These are phyloP conservation scores for Grosmannia huntii DNA, from an alignment of 2,329 filamentous ascomycete species.

Conservation along the genomic window DNA sequence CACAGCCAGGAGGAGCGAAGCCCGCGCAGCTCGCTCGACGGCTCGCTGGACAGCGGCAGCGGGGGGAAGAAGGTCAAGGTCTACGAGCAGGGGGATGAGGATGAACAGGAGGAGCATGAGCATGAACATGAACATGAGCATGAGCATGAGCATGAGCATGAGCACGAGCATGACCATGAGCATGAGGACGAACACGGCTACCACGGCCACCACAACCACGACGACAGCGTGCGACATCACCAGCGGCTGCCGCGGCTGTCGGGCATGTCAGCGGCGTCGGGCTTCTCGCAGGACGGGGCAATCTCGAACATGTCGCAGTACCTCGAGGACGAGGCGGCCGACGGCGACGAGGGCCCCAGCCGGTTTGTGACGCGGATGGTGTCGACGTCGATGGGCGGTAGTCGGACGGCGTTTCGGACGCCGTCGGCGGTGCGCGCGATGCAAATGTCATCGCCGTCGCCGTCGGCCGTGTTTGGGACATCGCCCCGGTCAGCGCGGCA, in stretches of 20 bases:
- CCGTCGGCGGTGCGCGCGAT: constrained; percentile 57
- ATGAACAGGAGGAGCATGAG: constrained; percentile 5
- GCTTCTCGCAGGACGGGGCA: constrained; percentile 14
- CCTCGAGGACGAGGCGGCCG: constrained; percentile 29
- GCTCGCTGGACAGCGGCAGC: constrained; percentile 9
- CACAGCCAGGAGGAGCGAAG: constrained; percentile 22
- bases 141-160: not conserved
- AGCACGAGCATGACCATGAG: not conserved
- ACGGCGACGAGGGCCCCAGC: constrained; percentile 25
- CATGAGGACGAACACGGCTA: not conserved
- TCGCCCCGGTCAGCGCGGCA: constrained; percentile 42
- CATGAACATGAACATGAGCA: constrained; percentile 7
- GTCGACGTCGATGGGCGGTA: constrained; percentile 29
- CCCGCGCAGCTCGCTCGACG: constrained; percentile 41
- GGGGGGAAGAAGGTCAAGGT: not conserved
- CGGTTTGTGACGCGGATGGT: constrained; percentile 17
- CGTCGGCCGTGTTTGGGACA: constrained; percentile 34
- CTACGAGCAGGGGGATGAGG: not conserved
- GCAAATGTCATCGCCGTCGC: constrained; percentile 51
- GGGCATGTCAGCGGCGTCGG: not conserved
- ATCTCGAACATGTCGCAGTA: constrained; percentile 46
- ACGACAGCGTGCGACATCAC: not conserved
- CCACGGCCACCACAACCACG: constrained; percentile 7
- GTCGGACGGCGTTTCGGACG: constrained; percentile 53
- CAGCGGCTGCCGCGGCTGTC: not conserved